These are phyloP conservation scores for Suillus occidentalis DNA, from an alignment of 768 basidiomycete genomes.

Conservation along the genomic window DNA sequence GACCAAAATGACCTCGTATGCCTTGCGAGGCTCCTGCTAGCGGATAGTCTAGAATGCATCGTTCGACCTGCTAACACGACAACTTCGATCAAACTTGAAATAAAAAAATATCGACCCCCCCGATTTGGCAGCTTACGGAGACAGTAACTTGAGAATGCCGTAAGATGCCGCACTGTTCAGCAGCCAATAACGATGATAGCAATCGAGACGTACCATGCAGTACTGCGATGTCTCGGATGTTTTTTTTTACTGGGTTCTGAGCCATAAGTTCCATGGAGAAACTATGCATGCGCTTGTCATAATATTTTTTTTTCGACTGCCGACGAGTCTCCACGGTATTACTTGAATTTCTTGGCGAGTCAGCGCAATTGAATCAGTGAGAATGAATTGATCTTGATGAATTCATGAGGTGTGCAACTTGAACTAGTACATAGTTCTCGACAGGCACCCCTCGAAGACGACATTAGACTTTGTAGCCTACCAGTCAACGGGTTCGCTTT, in stretches of 20 bases:
- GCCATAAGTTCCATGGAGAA: conserved; percentile 4
- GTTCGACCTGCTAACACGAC: conserved; percentile 3
- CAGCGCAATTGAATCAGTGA: not conserved
- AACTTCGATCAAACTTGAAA: conserved; percentile 14
- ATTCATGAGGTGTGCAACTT: not conserved
- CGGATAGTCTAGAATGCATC: conserved; percentile 24
- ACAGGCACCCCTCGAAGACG: conserved; percentile 5
- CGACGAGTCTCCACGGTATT: conserved; percentile 8
- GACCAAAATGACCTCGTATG: conserved; percentile 38
- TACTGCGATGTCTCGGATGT: not conserved
- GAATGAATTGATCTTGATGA: not conserved
- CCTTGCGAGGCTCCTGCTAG: conserved; percentile 13
- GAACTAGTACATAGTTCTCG: not conserved
- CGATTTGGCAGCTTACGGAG: conserved; percentile 1
- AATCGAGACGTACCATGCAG: not conserved
- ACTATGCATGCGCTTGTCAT: not conserved
- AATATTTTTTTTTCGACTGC: not conserved
- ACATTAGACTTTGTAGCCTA: conserved; percentile 34
- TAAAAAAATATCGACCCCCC: not conserved
- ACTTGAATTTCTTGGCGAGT: conserved; percentile 3
- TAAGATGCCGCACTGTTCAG: not conserved
- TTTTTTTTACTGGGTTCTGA: not conserved
- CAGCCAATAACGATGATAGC: not conserved
- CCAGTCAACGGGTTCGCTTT: conserved; percentile 39
- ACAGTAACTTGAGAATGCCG: not conserved